These are phyloP conservation scores for Sporisorium graminicola DNA, from an alignment of 1,284 basidiomycete species.

Conservation along the genomic window DNA sequence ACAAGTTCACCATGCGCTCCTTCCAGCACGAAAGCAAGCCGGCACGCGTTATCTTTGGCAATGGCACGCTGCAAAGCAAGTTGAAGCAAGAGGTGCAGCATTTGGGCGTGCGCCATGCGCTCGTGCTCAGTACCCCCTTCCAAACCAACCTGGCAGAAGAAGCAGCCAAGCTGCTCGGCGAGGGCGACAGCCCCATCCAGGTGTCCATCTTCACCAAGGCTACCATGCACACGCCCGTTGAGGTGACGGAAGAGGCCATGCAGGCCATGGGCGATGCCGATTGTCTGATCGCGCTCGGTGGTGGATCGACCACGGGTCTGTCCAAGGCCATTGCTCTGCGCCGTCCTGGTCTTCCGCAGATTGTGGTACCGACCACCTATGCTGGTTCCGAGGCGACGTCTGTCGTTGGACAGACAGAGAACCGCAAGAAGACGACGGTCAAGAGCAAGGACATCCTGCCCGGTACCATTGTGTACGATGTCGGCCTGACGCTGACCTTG, in stretches of 20 bases:
- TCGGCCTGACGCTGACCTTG: slow-evolving; percentile 72
- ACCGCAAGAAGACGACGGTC: slow-evolving; percentile 72
- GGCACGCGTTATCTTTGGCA: slow-evolving; percentile 10
- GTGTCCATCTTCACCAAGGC: slow-evolving; percentile 68
- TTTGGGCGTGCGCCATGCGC: slow-evolving; percentile 10
- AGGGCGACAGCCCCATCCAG: slow-evolving; percentile 2
- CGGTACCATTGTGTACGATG: slow-evolving; percentile 73
- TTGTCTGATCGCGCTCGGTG: slow-evolving; percentile 72
- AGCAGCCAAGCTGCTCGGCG: background rate
- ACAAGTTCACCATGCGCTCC: too few relatives aligned
- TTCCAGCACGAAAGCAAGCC: slow-evolving; percentile 11
- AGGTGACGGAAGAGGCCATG: slow-evolving; percentile 71
- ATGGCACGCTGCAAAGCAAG: slow-evolving; percentile 8
- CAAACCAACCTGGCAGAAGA: slow-evolving; percentile 4
- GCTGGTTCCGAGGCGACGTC: slow-evolving; percentile 73
- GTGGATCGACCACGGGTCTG: slow-evolving; percentile 72
- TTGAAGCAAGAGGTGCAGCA: slow-evolving; percentile 7
- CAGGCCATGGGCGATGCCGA: slow-evolving; percentile 70
- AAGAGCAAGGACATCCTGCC: slow-evolving; percentile 72
- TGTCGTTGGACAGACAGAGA: slow-evolving; percentile 73
- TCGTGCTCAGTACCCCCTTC: slow-evolving; percentile 3
- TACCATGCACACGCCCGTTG: slow-evolving; percentile 72
- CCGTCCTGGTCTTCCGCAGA: slow-evolving; percentile 71
- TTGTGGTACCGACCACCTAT: slow-evolving; percentile 73
- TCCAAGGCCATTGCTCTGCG: slow-evolving; percentile 72